Evolutionary conservation across 176 grass and related monocot species (phyloP).

Genomic region (Pharus latifolius): DNA sequence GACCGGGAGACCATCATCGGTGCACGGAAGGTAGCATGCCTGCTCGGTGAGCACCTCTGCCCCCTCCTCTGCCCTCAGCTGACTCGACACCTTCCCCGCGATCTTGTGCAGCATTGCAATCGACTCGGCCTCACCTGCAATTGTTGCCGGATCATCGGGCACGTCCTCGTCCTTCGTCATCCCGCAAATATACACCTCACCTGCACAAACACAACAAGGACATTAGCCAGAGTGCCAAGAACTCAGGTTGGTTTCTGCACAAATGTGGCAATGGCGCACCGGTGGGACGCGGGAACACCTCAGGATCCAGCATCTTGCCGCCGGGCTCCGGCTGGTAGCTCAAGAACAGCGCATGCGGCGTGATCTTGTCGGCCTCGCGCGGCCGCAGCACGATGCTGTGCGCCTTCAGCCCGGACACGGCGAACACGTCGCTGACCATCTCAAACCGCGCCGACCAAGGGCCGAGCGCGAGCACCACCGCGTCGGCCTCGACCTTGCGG

Average conservation of each 20-base stretch:
- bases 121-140: constrained; percentile 48
- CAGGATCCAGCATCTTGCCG: constrained; percentile 74
- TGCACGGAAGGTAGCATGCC: constrained; percentile 83
- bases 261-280: constrained; percentile 17
- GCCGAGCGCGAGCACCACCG: constrained; percentile 75
- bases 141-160: constrained; percentile 55
- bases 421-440: constrained; percentile 44
- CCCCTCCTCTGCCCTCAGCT: constrained; percentile 48
- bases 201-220: constrained; percentile 13
- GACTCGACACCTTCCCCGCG: constrained; percentile 59
- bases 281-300: constrained; percentile 81
- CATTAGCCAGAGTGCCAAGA: background rate
- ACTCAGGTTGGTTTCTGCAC: background rate
- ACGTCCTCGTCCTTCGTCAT: constrained; percentile 61
- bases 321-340: constrained; percentile 73
- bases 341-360: constrained; percentile 78
- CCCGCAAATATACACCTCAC: constrained; percentile 90
- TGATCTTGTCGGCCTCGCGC: constrained; percentile 44
- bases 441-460: constrained; percentile 59
- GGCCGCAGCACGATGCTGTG: constrained; percentile 83
- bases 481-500: constrained; percentile 43
- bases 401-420: constrained; percentile 63
- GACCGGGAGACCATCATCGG: constrained; percentile 60
- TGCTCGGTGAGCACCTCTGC: constrained; percentile 62
- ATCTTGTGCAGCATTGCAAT: constrained; percentile 93